Conservation (phyloP, 768 basidiomycete species). For the Termitomyces sp. region DNA sequence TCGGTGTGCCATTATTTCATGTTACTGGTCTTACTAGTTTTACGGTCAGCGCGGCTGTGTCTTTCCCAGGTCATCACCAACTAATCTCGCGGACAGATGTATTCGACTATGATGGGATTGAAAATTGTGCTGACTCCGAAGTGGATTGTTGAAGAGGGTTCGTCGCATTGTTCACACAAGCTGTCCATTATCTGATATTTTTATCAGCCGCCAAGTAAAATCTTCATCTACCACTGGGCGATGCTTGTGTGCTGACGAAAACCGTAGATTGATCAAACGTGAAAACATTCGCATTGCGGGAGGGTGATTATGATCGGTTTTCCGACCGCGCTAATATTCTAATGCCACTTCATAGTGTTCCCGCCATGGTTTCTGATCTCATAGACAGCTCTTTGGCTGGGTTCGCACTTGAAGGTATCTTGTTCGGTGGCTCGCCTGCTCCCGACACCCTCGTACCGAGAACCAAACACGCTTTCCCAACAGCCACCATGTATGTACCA, state of each 20-base stretch:
- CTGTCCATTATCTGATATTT: constrained; percentile 6
- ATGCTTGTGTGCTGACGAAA: background rate
- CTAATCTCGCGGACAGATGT: constrained; percentile 33
- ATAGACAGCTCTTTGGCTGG: constrained; percentile 46
- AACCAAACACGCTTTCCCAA: constrained; percentile 45
- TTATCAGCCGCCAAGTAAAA: constrained; percentile 25
- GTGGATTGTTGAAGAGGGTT: constrained; percentile 57
- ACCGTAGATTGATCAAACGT: constrained; percentile 38
- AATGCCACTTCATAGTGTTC: constrained; percentile 37
- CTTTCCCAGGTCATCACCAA: background rate
- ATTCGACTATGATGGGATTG: constrained; percentile 49
- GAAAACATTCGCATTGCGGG: constrained; percentile 55
- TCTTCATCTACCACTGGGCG: background rate
- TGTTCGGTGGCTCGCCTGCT: constrained; percentile 55
- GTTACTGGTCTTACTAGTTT: constrained; percentile 56
- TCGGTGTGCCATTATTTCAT: constrained; percentile 68
- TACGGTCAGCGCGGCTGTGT: constrained; percentile 27
- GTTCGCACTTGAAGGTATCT: constrained; percentile 41
- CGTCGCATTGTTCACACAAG: constrained; percentile 1
- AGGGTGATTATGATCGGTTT: constrained; percentile 31
- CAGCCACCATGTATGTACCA: constrained; percentile 35
- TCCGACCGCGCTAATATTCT: background rate
- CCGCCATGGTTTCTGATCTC: constrained; percentile 61
- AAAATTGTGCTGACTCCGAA: constrained; percentile 55
- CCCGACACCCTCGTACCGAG: constrained; percentile 41